Percentiles rank a stretch among this genome's conserved stretches.
These are phyloP conservation scores for Trichoderma atroviride DNA, from an alignment of 2,329 filamentous ascomycete genomes.

Conservation along the genomic window DNA sequence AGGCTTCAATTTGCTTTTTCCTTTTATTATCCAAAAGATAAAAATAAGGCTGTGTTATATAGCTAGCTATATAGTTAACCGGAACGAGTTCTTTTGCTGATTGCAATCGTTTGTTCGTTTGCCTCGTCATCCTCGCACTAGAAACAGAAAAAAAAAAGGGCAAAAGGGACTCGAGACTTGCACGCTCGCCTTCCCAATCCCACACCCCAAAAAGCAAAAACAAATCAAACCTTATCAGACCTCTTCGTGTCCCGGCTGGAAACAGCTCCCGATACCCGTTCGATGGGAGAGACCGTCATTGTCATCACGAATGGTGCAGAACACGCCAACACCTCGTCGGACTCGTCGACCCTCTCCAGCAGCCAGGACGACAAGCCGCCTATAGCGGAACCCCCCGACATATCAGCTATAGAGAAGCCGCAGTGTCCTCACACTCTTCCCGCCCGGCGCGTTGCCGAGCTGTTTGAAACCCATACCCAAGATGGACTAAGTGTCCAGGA, in stretches of 20 bases:
- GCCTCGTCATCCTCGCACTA: not conserved
- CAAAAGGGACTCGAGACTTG: not conserved
- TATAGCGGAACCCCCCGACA: constrained; percentile 45
- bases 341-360: constrained; percentile 42
- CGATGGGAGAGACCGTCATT: constrained; percentile 47
- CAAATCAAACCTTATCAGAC: not conserved
- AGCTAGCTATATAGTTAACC: constrained; percentile 13
- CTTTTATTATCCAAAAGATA: not conserved
- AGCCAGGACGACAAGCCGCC: constrained; percentile 45
- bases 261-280: constrained; percentile 38
- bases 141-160: not conserved
- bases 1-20: constrained; percentile 32
- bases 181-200: not conserved
- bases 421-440: constrained; percentile 42
- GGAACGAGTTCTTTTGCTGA: not conserved
- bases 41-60: constrained; percentile 6
- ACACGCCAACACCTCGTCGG: constrained; percentile 44
- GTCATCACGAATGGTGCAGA: constrained; percentile 47
- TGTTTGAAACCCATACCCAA: constrained; percentile 48
- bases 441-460: constrained; percentile 40
- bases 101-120: not conserved
- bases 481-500: constrained; percentile 67
- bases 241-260: constrained; percentile 15
- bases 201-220: not conserved
- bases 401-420: constrained; percentile 42